Evolutionary conservation across 495 filamentous ascomycete species (phyloP), one percentile per base, ranked within the genome.

Genomic region (Daldinia decipiens): DNA sequence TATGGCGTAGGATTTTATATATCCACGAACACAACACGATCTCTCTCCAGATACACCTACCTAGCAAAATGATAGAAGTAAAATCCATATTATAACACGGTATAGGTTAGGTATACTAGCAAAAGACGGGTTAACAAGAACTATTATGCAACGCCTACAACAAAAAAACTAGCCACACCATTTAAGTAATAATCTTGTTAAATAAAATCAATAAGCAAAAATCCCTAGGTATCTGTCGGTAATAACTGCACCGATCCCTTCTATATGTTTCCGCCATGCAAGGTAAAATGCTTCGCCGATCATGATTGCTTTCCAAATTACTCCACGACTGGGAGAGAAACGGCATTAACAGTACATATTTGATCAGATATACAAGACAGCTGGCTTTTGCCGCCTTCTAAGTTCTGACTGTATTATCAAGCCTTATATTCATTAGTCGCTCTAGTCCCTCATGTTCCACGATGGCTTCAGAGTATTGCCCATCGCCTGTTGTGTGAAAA

Each of bases 401-500:
- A 31, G 32, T 60, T 38, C 31, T 19, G 36, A 61, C 67, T 43
- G 55, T 34, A 64, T 26, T 60, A 59, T 58, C 21, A 52, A 34
- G 62, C 58, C 24, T 27, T 29, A 15, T 32, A 55, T 45, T 59
- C 47, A 50, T 65, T 36, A 63, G 36, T 53, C n/a, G 45, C 55
- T 34, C 72, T 74, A 82, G 62, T 78, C 67, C 57, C 82, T 81
- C 87, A 94, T 86, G 76, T 87, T 86, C 94, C 93, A 93, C 57
- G 83, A 85, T 57, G 95, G 95, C 80, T 90, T 91, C 79, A 99
- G 84, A 70, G 82, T 87, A 3, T 85, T 76, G 59, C 80, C 76
- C 79, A 98, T 78, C 55, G 95, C 90, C 45, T 91, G 86, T 77
- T 86, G 90, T 2, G 93, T 93, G 61, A 92, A 93, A 55, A 98